Evolutionary conservation across 371 early-diverging fungal species (phyloP).

Genomic region (Coemansia sp.): DNA sequence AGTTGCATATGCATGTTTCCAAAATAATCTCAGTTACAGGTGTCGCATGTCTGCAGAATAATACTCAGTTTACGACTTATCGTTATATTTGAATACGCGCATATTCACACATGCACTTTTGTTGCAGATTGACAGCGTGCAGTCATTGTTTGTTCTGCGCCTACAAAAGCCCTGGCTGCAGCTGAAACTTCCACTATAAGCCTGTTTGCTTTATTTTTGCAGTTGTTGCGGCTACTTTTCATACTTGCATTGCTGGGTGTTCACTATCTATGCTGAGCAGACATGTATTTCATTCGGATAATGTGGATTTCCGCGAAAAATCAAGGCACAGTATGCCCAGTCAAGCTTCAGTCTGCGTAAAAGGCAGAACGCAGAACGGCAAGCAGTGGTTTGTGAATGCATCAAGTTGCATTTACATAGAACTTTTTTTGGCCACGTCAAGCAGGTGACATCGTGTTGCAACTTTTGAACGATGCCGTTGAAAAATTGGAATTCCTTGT

Average conservation of each 20-base stretch:
- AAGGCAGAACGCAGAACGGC: background rate
- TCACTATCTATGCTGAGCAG: background rate
- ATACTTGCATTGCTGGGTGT: background rate
- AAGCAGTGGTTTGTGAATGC: slow-evolving; percentile 3
- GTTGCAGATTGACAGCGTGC: background rate
- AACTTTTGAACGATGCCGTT: background rate
- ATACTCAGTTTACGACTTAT: background rate
- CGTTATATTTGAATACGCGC: background rate
- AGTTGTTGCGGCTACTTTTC: background rate
- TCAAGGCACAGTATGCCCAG: background rate
- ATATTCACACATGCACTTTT: background rate
- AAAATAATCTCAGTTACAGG: background rate
- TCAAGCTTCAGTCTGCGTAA: too few species aligned
- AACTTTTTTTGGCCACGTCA: background rate
- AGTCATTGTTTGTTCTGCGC: background rate
- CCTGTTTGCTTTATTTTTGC: background rate
- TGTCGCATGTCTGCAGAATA: slow-evolving; percentile 6
- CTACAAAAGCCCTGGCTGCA: background rate
- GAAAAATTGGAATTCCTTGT: background rate
- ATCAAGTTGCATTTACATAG: slow-evolving; percentile 1
- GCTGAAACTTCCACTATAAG: background rate
- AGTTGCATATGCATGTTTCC: background rate
- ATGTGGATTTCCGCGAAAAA: background rate
- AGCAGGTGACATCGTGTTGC: background rate
- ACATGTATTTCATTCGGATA: background rate